Evolutionary conservation across 2,329 filamentous ascomycete genomes (phyloP), one percentile per base, ranked within the genome.

Genomic region (Colletotrichum sp.): DNA sequence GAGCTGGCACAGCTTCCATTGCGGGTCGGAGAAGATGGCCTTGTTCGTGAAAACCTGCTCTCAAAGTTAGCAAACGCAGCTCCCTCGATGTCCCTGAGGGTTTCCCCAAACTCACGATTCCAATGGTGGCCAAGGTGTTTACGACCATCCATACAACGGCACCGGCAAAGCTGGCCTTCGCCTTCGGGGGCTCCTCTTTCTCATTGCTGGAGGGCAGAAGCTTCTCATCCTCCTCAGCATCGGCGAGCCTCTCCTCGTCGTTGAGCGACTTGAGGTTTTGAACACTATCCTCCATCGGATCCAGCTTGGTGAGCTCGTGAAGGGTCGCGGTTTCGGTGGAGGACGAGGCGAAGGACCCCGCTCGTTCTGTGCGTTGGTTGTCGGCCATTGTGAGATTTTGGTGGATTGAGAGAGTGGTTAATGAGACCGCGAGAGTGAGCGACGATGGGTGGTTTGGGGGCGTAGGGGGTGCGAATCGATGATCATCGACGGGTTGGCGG

Each of bases 1-100:
- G 66, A 93, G 88, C 82, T 94, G 92, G 75, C 88, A 89, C 34
- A 91, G 87, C 80, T 91, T 91, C 80, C 93, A 87, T 16, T 88
- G 89, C 18, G 89, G 89, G 76, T 93, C 90, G 28, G 89, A 90
- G 85, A 94, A 94, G 82, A 94, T 93, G 77, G 89, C 89, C 83
- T 94, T 94, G 85, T 94, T 94, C 56, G 91, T 92, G 81, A 94
- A 94, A 80, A 94, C 91, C 91, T 93, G 71, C 56, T 32, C 61
- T 66, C 32, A 13, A 22, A 72, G 69, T 78, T 69, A 80, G 74
- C 70, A 28, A 6, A 61, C 36, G 64, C 28, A 18, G 22, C 8
- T 16, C 8, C n/a, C 10, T 64, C 61, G 32, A 15, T 9, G 8
- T 36, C 12, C 27, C 5, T 8, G 9, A 13, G n/a, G 43, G 18